Evolutionary conservation across 805 yeast genomes (phyloP).

Genomic region (Pichia deserticola): DNA sequence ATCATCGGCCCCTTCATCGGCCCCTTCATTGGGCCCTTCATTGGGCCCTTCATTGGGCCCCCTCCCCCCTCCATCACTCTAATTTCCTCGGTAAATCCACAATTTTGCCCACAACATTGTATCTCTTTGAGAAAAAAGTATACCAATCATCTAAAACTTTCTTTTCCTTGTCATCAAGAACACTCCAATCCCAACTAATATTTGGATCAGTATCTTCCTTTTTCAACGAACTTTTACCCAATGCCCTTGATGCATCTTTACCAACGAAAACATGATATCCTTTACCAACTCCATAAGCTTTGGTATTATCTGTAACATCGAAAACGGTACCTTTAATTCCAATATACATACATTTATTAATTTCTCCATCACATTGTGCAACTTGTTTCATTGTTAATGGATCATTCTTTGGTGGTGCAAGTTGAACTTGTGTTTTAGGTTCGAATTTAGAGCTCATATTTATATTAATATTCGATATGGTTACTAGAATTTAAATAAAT

Average conservation of each 20-base stretch:
- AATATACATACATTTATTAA: slow-evolving; percentile 44
- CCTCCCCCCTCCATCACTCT: too few relatives aligned
- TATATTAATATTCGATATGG: background rate
- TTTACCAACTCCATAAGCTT: slow-evolving; percentile 70
- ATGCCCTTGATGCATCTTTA: slow-evolving; percentile 67
- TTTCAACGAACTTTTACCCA: slow-evolving; percentile 61
- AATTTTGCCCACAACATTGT: slow-evolving; percentile 37
- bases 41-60: too few relatives aligned
- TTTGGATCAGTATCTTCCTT: slow-evolving; percentile 39
- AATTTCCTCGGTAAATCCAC: background rate
- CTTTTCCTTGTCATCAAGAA: slow-evolving; percentile 51
- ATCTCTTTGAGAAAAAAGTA: slow-evolving; percentile 50
- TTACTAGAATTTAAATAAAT: too few relatives aligned
- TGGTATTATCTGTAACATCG: slow-evolving; percentile 62
- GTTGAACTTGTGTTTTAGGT: background rate
- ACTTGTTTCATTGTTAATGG: slow-evolving; percentile 23
- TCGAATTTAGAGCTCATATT: background rate
- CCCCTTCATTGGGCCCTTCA: too few relatives aligned
- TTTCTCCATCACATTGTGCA: slow-evolving; percentile 18
- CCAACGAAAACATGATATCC: slow-evolving; percentile 70
- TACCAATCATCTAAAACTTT: slow-evolving; percentile 69
- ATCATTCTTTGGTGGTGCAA: slow-evolving; percentile 1
- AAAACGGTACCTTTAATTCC: slow-evolving; percentile 72
- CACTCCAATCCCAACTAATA: slow-evolving; percentile 42
- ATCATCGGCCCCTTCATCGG: too few relatives aligned